A percentile compares a stretch with the other conserved stretches of the same genome.
Evolutionary conservation across 2,329 filamentous ascomycete genomes (phyloP).

Genomic region (Fusarium nisikadoi): DNA sequence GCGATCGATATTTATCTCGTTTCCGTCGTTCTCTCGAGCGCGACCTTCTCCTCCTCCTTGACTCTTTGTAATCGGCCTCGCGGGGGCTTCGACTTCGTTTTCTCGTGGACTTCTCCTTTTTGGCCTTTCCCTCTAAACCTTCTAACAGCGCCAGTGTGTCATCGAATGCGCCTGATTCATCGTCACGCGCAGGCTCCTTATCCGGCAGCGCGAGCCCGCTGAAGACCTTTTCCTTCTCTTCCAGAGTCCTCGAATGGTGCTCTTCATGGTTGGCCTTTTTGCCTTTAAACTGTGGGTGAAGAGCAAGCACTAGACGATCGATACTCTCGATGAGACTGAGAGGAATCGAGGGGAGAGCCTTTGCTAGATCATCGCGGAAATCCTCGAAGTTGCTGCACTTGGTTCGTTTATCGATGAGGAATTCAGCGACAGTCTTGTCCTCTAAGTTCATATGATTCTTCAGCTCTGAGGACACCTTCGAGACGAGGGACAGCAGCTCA

Average conservation of each 20-base stretch:
- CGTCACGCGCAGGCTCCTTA: constrained; percentile 60
- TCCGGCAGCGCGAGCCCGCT: constrained; percentile 90
- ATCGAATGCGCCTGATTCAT: constrained; percentile 76
- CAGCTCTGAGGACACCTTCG: constrained; percentile 92
- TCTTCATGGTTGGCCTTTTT: constrained; percentile 52
- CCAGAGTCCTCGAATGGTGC: constrained; percentile 57
- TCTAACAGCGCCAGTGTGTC: constrained; percentile 95
- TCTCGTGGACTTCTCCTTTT: constrained; percentile 59
- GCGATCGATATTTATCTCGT: constrained; percentile 50
- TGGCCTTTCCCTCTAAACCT: constrained; percentile 76
- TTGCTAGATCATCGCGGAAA: constrained; percentile 78
- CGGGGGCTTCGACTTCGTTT: constrained; percentile 69
- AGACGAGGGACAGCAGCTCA: constrained; percentile 92
- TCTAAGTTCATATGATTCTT: constrained; percentile 92
- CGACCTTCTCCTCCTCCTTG: constrained; percentile 55
- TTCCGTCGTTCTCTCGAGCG: constrained; percentile 55
- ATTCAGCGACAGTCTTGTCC: constrained; percentile 96
- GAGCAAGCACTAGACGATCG: constrained; percentile 85
- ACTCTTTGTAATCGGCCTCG: constrained; percentile 57
- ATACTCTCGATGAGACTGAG: constrained; percentile 89
- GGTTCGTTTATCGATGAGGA: constrained; percentile 89
- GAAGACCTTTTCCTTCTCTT: constrained; percentile 88
- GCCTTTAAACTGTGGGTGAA: constrained; percentile 89
- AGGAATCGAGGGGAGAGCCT: constrained; percentile 76
- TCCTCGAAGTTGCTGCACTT: constrained; percentile 75